A percentile compares a stretch with the other conserved stretches of the same genome.
phyloP scores from a whole-genome alignment of 2,329 filamentous ascomycete genomes.

The Apiospora saccharicola region DNA sequence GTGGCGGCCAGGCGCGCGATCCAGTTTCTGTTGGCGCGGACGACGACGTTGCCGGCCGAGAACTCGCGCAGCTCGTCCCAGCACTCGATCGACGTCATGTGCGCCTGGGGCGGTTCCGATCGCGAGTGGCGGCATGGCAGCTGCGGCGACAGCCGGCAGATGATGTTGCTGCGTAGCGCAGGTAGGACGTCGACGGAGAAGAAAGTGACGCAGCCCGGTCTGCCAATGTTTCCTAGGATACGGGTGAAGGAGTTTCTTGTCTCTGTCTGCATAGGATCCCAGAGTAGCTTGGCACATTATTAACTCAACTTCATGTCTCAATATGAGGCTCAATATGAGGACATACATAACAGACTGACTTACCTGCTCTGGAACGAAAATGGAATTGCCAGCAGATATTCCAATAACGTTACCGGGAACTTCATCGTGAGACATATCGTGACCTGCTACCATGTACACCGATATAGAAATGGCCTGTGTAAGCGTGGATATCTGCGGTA shows the following conservation, averaged over 20 bases:
- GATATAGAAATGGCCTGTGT: not conserved
- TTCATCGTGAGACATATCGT: not conserved
- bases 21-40: constrained; percentile 24
- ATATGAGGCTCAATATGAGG: no score
- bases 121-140: not conserved
- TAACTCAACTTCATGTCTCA: not conserved
- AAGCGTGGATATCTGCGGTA: not conserved
- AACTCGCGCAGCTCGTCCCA: constrained; percentile 27
- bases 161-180: constrained; percentile 13
- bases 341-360: not conserved
- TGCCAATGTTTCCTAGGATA: constrained; percentile 28
- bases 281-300: constrained; percentile 21
- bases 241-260: constrained; percentile 21
- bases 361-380: not conserved
- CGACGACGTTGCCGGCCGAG: constrained; percentile 22
- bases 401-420: constrained; percentile 1
- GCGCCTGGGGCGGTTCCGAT: not conserved
- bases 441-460: not conserved
- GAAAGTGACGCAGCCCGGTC: constrained; percentile 26
- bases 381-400: constrained; percentile 11
- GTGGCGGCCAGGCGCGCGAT: constrained; percentile 24
- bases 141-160: not conserved
- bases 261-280: constrained; percentile 17
- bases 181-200: constrained; percentile 14
- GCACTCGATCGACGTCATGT: constrained; percentile 22